Evolutionary conservation across 1,284 basidiomycete genomes (phyloP).

Genomic region (Ganoderma resinaceum): DNA sequence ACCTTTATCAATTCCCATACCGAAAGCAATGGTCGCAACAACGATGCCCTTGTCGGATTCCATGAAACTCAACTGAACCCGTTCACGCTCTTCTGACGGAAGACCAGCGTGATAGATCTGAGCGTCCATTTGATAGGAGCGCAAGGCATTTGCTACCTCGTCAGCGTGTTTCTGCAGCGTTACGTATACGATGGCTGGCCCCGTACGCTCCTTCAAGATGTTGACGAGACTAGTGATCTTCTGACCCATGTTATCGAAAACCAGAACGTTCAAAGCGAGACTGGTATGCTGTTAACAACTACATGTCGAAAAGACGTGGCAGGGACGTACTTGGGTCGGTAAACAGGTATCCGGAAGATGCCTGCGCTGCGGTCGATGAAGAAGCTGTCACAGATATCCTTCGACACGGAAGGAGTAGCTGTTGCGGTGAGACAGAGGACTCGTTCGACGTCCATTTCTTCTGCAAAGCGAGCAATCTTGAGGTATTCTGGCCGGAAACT

Average conservation of each 20-base stretch:
- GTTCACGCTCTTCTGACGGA: constrained; percentile 58
- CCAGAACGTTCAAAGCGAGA: constrained; percentile 66
- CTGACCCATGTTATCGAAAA: constrained; percentile 46
- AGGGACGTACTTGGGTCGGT: constrained; percentile 47
- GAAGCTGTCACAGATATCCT: constrained; percentile 70
- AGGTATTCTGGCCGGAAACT: constrained; percentile 63
- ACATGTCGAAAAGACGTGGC: not conserved
- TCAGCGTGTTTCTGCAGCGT: constrained; percentile 70
- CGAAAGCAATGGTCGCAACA: constrained; percentile 74
- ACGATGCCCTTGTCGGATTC: constrained; percentile 67
- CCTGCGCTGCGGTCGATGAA: constrained; percentile 49
- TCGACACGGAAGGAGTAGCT: constrained; percentile 66
- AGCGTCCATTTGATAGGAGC: constrained; percentile 54
- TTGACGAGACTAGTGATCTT: constrained; percentile 52
- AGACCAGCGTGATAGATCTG: constrained; percentile 79
- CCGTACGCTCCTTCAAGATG: constrained; percentile 56
- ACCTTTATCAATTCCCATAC: constrained; percentile 79
- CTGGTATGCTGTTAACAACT: constrained; percentile 37
- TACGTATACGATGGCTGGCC: constrained; percentile 73
- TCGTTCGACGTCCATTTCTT: constrained; percentile 67
- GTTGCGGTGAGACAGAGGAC: constrained; percentile 82
- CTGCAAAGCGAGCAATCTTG: constrained; percentile 64
- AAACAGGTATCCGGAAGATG: constrained; percentile 50
- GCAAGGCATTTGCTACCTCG: constrained; percentile 60
- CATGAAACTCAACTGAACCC: constrained; percentile 71